phyloP scores from a whole-genome alignment of 257 asterid species.

The Linderniella brevidens region DNA sequence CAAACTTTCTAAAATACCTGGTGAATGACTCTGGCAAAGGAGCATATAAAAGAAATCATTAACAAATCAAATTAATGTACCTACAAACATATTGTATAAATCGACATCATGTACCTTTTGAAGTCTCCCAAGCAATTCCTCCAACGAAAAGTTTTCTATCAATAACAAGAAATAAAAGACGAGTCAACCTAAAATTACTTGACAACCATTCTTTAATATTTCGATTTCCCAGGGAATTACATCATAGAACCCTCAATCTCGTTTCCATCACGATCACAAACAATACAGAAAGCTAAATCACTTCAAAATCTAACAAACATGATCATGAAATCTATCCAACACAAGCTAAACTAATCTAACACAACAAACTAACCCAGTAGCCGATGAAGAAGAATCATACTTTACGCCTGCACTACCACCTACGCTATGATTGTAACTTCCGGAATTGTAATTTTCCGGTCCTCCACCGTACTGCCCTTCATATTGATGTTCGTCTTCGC shows the following conservation, averaged over 20 bases:
- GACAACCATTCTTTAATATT: conserved; percentile 1
- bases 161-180: conserved; percentile 74
- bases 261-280: conserved; percentile 23
- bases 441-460: conserved; percentile 35
- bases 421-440: conserved; percentile 25
- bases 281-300: conserved; percentile 24
- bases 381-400: conserved; percentile 73
- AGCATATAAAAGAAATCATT: background rate
- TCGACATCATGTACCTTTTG: conserved; percentile 45
- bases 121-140: conserved; percentile 99
- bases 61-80: background rate
- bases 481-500: too few species aligned
- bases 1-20: conserved; percentile 78
- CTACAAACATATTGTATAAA: background rate
- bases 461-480: conserved; percentile 42
- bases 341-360: conserved; percentile 40
- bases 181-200: conserved; percentile 30
- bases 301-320: conserved; percentile 13
- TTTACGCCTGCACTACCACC: conserved; percentile 75
- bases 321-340: conserved; percentile 17
- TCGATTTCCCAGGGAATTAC: conserved; percentile 25
- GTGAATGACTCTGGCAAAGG: conserved; percentile 58
- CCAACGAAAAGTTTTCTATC: conserved; percentile 97
- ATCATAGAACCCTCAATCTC: conserved; percentile 22
- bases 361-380: conserved; percentile 90